Percentiles rank a stretch among this genome's conserved stretches.
phyloP scores from a whole-genome alignment of 2,329 filamentous ascomycete species.

The Xylariaceae sp. region DNA sequence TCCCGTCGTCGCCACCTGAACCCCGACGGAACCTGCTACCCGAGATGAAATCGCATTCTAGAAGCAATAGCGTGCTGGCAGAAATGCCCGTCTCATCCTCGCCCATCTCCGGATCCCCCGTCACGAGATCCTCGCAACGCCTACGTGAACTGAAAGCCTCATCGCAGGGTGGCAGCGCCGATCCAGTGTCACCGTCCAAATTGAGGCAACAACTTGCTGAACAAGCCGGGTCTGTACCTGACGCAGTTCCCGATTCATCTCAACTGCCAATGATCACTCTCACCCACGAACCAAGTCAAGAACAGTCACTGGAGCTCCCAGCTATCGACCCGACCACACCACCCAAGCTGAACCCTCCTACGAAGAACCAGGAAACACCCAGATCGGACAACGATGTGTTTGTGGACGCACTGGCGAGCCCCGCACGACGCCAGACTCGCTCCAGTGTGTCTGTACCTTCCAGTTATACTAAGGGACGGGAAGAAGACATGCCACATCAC shows the following conservation, averaged over 20 bases:
- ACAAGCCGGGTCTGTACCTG: not conserved
- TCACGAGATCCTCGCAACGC: slow-evolving; percentile 3
- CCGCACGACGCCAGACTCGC: slow-evolving; percentile 30
- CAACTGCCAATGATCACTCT: not conserved
- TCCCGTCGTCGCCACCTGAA: slow-evolving; percentile 58
- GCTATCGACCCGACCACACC: slow-evolving; percentile 8
- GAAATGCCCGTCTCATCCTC: slow-evolving; percentile 43
- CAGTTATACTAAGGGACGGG: slow-evolving; percentile 1
- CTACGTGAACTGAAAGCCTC: not conserved
- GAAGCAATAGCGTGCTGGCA: slow-evolving; percentile 38
- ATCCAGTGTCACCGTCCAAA: not conserved
- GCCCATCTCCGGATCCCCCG: slow-evolving; percentile 43
- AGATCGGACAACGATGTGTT: slow-evolving; percentile 47
- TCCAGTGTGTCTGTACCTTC: slow-evolving; percentile 14
- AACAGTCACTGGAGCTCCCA: not conserved
- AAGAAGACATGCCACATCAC: not conserved
- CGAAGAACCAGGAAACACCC: slow-evolving; percentile 35
- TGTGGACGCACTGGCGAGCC: slow-evolving; percentile 49
- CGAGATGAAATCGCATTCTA: slow-evolving; percentile 51
- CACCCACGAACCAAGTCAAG: not conserved
- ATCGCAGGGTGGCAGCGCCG: not conserved
- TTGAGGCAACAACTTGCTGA: not conserved
- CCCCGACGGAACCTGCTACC: slow-evolving; percentile 51
- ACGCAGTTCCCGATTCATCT: not conserved
- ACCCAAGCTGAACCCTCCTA: slow-evolving; percentile 13